phyloP scores from a whole-genome alignment of 306 rosid species.

The Quercus agrifolia region DNA sequence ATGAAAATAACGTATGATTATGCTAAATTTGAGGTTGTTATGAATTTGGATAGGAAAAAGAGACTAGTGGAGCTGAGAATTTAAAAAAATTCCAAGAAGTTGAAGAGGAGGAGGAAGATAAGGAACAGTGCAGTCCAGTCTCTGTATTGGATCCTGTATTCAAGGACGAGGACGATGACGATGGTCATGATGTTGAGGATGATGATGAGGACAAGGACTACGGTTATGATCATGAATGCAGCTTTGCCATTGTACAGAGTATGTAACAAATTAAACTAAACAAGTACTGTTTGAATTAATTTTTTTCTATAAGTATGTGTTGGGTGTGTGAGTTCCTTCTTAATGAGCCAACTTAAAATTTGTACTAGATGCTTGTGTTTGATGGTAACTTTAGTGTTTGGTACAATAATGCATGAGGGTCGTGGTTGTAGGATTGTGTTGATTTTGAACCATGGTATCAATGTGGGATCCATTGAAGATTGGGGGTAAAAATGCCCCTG shows the following conservation, averaged over 20 bases:
- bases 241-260: constrained; percentile 88
- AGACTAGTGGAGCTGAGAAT: constrained; percentile 30
- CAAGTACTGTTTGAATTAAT: not conserved
- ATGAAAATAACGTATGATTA: constrained; percentile 2
- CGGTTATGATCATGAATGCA: constrained; percentile 64
- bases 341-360: constrained; percentile 20
- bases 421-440: constrained; percentile 18
- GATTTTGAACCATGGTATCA: constrained; percentile 33
- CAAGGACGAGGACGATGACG: constrained; percentile 69
- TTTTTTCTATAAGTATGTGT: constrained; percentile 26
- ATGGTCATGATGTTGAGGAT: constrained; percentile 41
- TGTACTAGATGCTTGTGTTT: constrained; percentile 25
- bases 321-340: constrained; percentile 54
- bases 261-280: constrained; percentile 32
- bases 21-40: constrained; percentile 23
- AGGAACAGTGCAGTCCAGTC: constrained; percentile 93
- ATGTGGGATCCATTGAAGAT: constrained; percentile 68
- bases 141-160: constrained; percentile 92
- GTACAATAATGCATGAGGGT: constrained; percentile 17
- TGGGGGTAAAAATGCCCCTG: not conserved
- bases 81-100: constrained; percentile 41
- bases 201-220: constrained; percentile 24
- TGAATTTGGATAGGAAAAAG: constrained; percentile 44
- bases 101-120: constrained; percentile 65
- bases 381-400: constrained; percentile 18